Evolutionary conservation across 306 rosid species (phyloP).

Genomic region (Vigna mungo): DNA sequence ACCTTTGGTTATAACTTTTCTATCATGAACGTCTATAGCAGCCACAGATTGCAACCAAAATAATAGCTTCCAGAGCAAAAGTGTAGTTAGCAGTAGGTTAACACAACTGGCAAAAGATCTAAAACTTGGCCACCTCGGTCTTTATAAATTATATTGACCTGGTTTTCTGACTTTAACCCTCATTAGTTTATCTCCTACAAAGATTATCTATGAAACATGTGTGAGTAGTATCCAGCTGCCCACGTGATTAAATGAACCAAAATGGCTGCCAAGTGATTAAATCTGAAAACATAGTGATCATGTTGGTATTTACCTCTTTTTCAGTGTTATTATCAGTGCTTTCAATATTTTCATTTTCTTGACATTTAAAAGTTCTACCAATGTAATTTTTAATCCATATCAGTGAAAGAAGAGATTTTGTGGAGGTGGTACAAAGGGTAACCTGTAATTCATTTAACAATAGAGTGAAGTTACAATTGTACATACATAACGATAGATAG

Average conservation of each 20-base stretch:
- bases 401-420: conserved; percentile 33
- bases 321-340: conserved; percentile 4
- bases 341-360: background rate
- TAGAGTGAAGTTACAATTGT: conserved; percentile 45
- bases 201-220: conserved; percentile 14
- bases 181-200: background rate
- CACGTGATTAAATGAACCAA: conserved; percentile 35
- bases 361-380: conserved; percentile 19
- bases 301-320: background rate
- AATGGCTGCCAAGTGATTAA: conserved; percentile 20
- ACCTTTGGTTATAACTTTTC: background rate
- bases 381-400: background rate
- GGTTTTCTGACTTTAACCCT: background rate
- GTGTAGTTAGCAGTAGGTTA: background rate
- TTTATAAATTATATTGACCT: conserved; percentile 12
- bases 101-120: conserved; percentile 23
- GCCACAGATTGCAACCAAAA: conserved; percentile 16
- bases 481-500: conserved; percentile 43
- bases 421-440: conserved; percentile 42
- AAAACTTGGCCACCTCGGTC: conserved; percentile 16
- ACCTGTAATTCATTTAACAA: conserved; percentile 47
- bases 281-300: background rate
- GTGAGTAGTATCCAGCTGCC: conserved; percentile 24
- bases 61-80: background rate
- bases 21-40: background rate